Evolutionary conservation across 331 rosid genomes (phyloP), one percentile per base, ranked within the genome.

Genomic region (Saraca asoca): DNA sequence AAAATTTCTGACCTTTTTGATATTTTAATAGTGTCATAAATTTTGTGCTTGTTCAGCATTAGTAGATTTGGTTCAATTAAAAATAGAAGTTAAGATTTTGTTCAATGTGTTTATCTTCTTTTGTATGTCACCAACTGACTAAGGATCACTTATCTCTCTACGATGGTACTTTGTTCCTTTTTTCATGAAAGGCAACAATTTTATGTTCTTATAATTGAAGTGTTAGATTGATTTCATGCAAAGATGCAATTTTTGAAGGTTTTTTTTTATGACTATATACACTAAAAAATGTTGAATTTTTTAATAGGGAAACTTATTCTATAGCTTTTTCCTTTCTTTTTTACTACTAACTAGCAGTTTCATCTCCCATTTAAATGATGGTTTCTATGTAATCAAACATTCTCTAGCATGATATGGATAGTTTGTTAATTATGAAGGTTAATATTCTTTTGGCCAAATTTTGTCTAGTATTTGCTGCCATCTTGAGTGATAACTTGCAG

Each of bases 1-100:
- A 61, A 75, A 58, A 69, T 64, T 46, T 75, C 63, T 64, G 49
- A 83, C 66, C 44, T 72, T 62, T 69, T 80, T 14, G 78, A 84
- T 66, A 39, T 56, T 39, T 52, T 88, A 54, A 42, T 46, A 31
- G 39, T 60, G 71, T 37, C 49, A 42, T 75, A 67, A 71, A 33
- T 71, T 66, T 37, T 62, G 15, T 17, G 39, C 9, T 42, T 39
- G 24, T 44, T 49, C 7, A 5, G 7, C 73, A 44, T 45, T 49
- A 12, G 35, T 43, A 12, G 53, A 42, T 54, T 58, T 49, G 51
- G 39, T 72, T 46, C 12, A 20, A 9, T 2, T 14, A 6, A 39
- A 43, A 41, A 11, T 54, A 7, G 45, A 0, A 7, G 45, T 18
- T n/a, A 56, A 69, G 66, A 53, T 52, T 59, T 6, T 41, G 15